Evolutionary conservation across 2,329 filamentous ascomycete species (phyloP).

Genomic region (Fusarium sp.): DNA sequence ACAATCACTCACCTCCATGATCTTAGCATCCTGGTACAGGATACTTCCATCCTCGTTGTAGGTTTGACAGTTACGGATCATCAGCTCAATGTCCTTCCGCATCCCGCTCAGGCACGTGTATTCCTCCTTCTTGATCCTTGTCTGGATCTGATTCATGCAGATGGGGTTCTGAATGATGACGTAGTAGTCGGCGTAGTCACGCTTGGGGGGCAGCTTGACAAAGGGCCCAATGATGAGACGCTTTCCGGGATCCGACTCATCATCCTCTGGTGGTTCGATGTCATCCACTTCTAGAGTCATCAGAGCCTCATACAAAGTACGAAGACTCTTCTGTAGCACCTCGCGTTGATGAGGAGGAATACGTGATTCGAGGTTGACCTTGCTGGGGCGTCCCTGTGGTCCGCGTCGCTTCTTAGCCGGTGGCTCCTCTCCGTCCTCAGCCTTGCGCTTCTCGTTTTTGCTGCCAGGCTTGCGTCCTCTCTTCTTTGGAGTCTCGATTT

Average conservation of each 20-base stretch:
- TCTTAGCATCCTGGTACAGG: conserved; percentile 90
- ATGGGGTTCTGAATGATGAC: conserved; percentile 92
- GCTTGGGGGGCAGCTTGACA: conserved; percentile 88
- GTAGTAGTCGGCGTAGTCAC: conserved; percentile 95
- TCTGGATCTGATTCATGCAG: conserved; percentile 94
- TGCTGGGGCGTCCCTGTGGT: conserved; percentile 77
- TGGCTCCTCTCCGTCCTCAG: conserved; percentile 79
- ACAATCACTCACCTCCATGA: conserved; percentile 78
- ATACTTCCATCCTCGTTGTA: conserved; percentile 98
- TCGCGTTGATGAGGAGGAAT: conserved; percentile 78
- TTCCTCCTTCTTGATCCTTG: conserved; percentile 95
- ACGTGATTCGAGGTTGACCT: conserved; percentile 59
- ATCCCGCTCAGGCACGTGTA: conserved; percentile 86
- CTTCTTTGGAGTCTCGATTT: conserved; percentile 81
- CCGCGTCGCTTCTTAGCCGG: conserved; percentile 83
- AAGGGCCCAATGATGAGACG: conserved; percentile 94
- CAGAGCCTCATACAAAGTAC: conserved; percentile 80
- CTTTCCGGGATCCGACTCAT: conserved; percentile 70
- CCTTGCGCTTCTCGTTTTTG: conserved; percentile 89
- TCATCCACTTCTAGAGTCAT: conserved; percentile 88
- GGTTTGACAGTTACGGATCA: conserved; percentile 91
- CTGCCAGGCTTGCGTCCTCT: conserved; percentile 83
- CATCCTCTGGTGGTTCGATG: conserved; percentile 67
- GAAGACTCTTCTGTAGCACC: conserved; percentile 83
- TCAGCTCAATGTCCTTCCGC: conserved; percentile 82